phyloP scores from a whole-genome alignment of 73 alveolate species.

The Paramecium octaurelia region DNA sequence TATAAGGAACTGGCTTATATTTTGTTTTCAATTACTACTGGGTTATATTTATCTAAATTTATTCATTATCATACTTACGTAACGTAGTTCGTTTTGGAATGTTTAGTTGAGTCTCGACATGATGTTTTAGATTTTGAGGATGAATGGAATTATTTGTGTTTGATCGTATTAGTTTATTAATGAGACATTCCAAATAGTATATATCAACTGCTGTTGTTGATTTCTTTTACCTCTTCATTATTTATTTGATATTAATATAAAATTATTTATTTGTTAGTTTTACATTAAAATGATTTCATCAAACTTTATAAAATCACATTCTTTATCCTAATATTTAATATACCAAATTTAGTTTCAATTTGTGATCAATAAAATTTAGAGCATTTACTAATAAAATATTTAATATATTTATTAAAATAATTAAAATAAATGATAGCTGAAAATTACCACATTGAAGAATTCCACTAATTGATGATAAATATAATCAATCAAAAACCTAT shows the following conservation, averaged over 20 bases:
- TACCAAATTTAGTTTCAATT: neutral
- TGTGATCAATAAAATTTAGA: neutral
- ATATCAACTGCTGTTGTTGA: neutral
- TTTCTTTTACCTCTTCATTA: constrained; percentile 9
- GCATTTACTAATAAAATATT: neutral
- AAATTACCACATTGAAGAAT: neutral
- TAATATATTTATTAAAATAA: neutral
- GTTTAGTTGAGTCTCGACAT: neutral
- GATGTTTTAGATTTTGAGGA: neutral
- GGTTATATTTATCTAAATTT: neutral
- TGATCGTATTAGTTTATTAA: neutral
- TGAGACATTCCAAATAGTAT: neutral
- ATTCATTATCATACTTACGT: neutral
- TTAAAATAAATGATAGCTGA: neutral
- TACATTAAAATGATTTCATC: neutral
- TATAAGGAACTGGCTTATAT: neutral
- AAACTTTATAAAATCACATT: neutral
- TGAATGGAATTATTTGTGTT: neutral
- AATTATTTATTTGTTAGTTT: neutral
- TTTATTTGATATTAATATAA: neutral
- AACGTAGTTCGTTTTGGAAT: neutral
- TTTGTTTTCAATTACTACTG: neutral
- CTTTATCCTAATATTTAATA: neutral
- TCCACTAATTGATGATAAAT: neutral
- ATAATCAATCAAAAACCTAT: neutral